Evolutionary conservation across 306 rosid species (phyloP).

Genomic region (Astragalus glycyphyllos): DNA sequence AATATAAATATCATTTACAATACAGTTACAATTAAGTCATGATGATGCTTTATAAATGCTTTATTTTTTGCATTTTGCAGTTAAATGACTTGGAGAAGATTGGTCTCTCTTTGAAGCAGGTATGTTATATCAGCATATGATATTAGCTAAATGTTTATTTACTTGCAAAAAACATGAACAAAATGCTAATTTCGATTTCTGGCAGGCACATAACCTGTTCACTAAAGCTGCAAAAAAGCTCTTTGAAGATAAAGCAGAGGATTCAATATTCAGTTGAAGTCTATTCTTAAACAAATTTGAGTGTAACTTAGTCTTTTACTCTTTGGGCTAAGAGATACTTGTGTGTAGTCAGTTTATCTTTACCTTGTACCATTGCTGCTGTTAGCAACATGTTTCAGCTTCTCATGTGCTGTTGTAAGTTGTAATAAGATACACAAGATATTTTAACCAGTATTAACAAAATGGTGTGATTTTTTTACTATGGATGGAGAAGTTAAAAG

Average conservation of each 20-base stretch:
- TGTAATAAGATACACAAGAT: constrained; percentile 30
- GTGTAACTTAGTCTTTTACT: not conserved
- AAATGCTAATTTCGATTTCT: not conserved
- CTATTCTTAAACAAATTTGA: not conserved
- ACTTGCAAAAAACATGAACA: not conserved
- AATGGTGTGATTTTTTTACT: constrained; percentile 15
- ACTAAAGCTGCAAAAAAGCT: constrained; percentile 69
- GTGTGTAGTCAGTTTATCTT: constrained; percentile 7
- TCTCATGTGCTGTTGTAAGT: constrained; percentile 37
- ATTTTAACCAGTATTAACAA: not conserved
- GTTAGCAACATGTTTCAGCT: constrained; percentile 41
- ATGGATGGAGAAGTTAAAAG: not conserved
- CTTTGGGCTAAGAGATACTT: constrained; percentile 3
- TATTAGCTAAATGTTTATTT: not conserved
- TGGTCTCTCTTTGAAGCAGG: constrained; percentile 95
- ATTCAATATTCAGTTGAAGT: constrained; percentile 43
- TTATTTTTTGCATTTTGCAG: constrained; percentile 54
- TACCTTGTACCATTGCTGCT: constrained; percentile 32
- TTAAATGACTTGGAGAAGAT: constrained; percentile 85
- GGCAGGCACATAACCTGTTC: constrained; percentile 72
- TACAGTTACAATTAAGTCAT: not conserved
- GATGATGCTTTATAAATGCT: constrained; percentile 30
- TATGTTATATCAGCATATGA: constrained; percentile 28
- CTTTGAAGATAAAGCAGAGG: constrained; percentile 58
- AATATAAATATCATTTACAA: constrained; percentile 4